Evolutionary conservation across 306 rosid genomes (phyloP).

Genomic region (Boehmeria nivea): DNA sequence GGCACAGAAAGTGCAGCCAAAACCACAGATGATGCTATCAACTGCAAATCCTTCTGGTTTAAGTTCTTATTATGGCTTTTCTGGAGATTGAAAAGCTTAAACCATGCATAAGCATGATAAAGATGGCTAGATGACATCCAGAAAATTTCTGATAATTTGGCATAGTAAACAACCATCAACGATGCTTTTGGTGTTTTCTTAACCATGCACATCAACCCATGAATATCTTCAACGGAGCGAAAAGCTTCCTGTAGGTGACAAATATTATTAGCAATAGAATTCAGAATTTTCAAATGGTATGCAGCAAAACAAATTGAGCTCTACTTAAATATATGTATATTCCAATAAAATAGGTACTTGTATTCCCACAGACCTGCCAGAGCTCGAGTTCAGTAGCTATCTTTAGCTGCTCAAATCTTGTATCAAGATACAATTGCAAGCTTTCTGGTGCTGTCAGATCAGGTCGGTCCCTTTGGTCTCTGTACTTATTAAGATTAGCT

Average conservation of each 20-base stretch:
- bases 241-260: conserved; percentile 77
- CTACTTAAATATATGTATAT: not conserved
- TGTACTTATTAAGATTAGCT: conserved; percentile 80
- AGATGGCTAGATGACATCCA: conserved; percentile 88
- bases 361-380: conserved; percentile 69
- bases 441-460: conserved; percentile 87
- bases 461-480: conserved; percentile 94
- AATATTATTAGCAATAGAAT: not conserved
- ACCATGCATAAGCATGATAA: conserved; percentile 94
- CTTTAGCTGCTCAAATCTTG: conserved; percentile 95
- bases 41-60: conserved; percentile 93
- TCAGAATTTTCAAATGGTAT: not conserved
- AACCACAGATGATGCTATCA: conserved; percentile 95
- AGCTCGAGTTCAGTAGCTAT: conserved; percentile 90
- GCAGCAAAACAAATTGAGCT: not conserved
- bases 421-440: conserved; percentile 87
- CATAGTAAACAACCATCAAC: conserved; percentile 93
- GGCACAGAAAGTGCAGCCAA: conserved; percentile 88
- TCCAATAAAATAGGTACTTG: not conserved
- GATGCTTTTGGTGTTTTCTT: conserved; percentile 94
- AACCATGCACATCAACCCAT: conserved; percentile 94
- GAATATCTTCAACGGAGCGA: conserved; percentile 91
- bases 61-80: conserved; percentile 90
- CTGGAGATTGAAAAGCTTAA: conserved; percentile 80
- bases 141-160: conserved; percentile 82